Conservation (phyloP, 192 early-diverging fungal species). For the Entophlyctis helioformis region DNA sequence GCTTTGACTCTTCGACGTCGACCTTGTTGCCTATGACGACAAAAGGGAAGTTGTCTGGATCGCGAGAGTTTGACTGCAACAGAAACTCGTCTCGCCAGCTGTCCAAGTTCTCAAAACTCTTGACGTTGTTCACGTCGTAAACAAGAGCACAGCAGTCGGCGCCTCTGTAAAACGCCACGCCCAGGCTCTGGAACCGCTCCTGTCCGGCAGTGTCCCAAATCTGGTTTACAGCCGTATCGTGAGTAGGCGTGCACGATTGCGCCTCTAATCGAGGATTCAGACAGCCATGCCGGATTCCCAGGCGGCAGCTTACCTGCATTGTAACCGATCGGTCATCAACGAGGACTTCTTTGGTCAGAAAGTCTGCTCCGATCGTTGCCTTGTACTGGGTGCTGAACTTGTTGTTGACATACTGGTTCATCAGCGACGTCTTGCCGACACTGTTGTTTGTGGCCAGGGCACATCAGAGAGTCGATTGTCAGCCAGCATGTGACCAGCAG, state of each 20-base stretch:
- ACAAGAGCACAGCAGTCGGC: constrained; percentile 98
- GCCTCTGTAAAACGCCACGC: constrained; percentile 98
- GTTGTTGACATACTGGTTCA: constrained; percentile 99
- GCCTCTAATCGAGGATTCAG: too few relatives aligned
- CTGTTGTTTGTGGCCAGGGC: too few relatives aligned
- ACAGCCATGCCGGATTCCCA: background rate
- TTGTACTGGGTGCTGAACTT: constrained; percentile 97
- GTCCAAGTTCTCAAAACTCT: constrained; percentile 91
- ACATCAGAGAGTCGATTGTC: too few relatives aligned
- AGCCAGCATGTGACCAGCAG: too few relatives aligned
- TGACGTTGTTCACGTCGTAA: constrained; percentile 91
- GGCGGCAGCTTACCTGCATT: constrained; percentile 72
- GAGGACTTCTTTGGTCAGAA: constrained; percentile 93
- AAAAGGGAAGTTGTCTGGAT: constrained; percentile 98
- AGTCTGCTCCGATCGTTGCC: constrained; percentile 98
- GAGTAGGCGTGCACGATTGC: too few relatives aligned
- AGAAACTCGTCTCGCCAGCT: constrained; percentile 98
- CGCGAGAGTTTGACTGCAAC: constrained; percentile 84
- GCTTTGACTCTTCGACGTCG: constrained; percentile 86
- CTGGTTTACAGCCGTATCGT: too few relatives aligned
- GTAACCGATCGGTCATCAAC: constrained; percentile 89
- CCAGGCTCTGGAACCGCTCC: constrained; percentile 95
- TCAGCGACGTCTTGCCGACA: constrained; percentile 81
- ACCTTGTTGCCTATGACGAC: constrained; percentile 99
- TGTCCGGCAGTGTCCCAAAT: constrained; percentile 99